Evolutionary conservation across 192 early-diverging fungal species (phyloP), one percentile per base, ranked within the genome.

Genomic region (Coemansia sp.): DNA sequence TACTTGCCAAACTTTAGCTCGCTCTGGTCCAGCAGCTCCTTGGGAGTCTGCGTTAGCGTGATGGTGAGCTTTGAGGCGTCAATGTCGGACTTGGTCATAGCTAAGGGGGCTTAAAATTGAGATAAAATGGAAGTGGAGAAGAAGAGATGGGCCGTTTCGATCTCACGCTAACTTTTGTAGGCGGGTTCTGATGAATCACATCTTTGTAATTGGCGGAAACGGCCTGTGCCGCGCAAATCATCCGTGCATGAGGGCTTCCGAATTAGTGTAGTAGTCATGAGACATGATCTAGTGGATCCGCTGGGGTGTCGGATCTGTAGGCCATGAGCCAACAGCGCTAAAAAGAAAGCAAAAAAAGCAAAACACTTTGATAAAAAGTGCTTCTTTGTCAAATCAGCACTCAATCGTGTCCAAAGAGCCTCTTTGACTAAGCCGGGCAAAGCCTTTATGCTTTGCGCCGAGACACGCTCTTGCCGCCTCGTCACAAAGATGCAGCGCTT

Each of bases 1-100:
- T 88, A 86, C 63, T 90, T 84, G 45, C 96, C 96, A 79, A 99
- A 98, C 26, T 90, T 82, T 45, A 99, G 82, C 24, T 64, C 36
- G 48, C 74, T 64, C 48, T 68, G 56, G 34, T 66, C 70, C 53
- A 53, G 10, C 59, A 69, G 24, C 33, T 42, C 60, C 66, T 80
- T 77, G 62, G 77, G 77, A 23, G 42, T 37, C 24, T 45, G 46
- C 18, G 74, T 77, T 62, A 80, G 60, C 21, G 83, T 80, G 50
- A 50, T 70, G 20, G 62, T 72, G 20, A 83, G 72, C 69, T 76
- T 75, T 38, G 80, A 70, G 3, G 71, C 74, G 59, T 83, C 71
- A 48, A 77, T 77, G 46, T 71, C 66, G 18, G 71, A 63, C 56
- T 61, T 62, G 16, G 63, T 39, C 71, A 71, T 77, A 37, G 58